Conservation (phyloP, 176 grass and related monocot species). For the Triticum aestivum region IWGSC_CS_RefSeq_v2.1 NC_057794.1:588006845-588007344, state of each 20-base stretch:
- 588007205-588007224: background rate
- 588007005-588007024: background rate
- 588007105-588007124: too few species aligned
- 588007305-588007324: constrained; percentile 71
- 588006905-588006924: constrained; percentile 23
- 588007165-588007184: background rate
- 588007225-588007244: background rate
- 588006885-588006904: constrained; percentile 64
- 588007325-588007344: constrained; percentile 78
- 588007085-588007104: too few species aligned
- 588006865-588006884: constrained; percentile 81
- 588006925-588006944: constrained; percentile 81
- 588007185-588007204: background rate
- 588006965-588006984: constrained; percentile 78
- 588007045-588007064: background rate
- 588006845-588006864: constrained; percentile 38
- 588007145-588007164: background rate
- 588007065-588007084: too few species aligned
- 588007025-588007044: background rate
- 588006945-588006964: constrained; percentile 94
- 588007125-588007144: background rate
- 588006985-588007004: background rate
- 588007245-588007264: background rate
- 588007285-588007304: constrained; percentile 81
- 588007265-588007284: constrained; percentile 67